Evolutionary conservation across 2,329 filamentous ascomycete species (phyloP), one percentile per base, ranked within the genome.

Genomic region (Botryotinia globosa): DNA sequence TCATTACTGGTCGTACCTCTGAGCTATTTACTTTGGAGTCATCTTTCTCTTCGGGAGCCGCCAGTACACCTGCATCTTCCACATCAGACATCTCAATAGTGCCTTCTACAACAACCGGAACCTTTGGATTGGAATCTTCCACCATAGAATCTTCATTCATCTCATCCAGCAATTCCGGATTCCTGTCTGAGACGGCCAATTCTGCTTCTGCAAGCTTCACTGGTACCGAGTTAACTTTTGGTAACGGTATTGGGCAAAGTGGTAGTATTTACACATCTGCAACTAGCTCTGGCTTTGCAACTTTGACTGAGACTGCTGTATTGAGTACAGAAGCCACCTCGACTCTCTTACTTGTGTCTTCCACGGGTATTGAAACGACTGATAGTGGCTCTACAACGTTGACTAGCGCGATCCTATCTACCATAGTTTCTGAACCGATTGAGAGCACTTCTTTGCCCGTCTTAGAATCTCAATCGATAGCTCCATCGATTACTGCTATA

Each of bases 171-270:
- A 51, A 20, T 34, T 65, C 32, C 25, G 20, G 18, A 10, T 16
- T n/a, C 5, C 29, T 14, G 18, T 65, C 44, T 51, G 63, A 48
- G 42, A 18, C 22, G 8, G 9, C 5, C 20, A 65, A 34, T 48
- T 48, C 42, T 34, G 42, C 62, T 29, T 25, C 42, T 48, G 44
- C 44, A 37, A 65, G 44, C 22, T 37, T 32, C 10, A 37, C 63
- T 2, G 44, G 44, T 22, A 34, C 29, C 20, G 62, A 65, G 12
- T 12, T 65, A 25, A 48, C 62, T 34, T 37, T 48, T n/a, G 44
- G 20, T 10, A 65, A 65, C 48, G 44, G 62, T 34, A 65, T 48
- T 48, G 62, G 62, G n/a, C 62, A 65, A 65, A 65, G 62, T 37
- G 62, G 62, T 25, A 65, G 62, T 22, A 48, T 65, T 16, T 65